These are phyloP conservation scores for Colletotrichum plurivorum DNA, from an alignment of 2,329 filamentous ascomycete genomes.

Conservation along the genomic window DNA sequence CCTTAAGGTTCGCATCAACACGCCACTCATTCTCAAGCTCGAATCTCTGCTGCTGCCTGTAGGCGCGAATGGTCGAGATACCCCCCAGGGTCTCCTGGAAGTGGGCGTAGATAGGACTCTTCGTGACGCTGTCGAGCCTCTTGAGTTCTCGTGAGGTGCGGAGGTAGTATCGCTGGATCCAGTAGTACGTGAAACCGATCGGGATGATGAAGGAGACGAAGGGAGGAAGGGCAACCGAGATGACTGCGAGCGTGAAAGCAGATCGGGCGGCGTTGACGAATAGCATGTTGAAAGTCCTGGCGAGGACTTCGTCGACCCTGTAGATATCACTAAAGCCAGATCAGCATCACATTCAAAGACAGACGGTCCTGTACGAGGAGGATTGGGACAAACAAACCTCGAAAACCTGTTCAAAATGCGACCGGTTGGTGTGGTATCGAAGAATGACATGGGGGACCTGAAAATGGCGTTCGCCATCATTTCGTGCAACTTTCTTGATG, in stretches of 20 bases:
- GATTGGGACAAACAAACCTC: constrained; percentile 67
- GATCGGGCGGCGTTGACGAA: constrained; percentile 83
- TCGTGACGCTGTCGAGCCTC: constrained; percentile 92
- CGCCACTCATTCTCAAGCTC: constrained; percentile 97
- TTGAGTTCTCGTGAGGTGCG: constrained; percentile 97
- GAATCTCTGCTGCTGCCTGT: constrained; percentile 89
- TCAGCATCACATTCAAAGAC: neutral
- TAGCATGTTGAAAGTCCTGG: constrained; percentile 97
- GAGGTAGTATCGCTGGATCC: constrained; percentile 97
- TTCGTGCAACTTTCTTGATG: constrained; percentile 95
- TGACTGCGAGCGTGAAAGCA: constrained; percentile 87
- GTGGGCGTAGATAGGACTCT: constrained; percentile 97
- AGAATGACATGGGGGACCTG: constrained; percentile 98
- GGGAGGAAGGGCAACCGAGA: constrained; percentile 83
- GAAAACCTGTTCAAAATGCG: constrained; percentile 97
- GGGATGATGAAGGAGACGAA: constrained; percentile 88
- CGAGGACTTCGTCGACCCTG: constrained; percentile 90
- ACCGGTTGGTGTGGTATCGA: constrained; percentile 97
- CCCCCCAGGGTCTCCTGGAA: constrained; percentile 98
- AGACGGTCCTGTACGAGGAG: neutral
- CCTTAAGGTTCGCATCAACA: constrained; percentile 92
- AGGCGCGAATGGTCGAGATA: constrained; percentile 95
- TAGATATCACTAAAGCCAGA: constrained; percentile 75
- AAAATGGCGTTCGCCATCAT: constrained; percentile 98
- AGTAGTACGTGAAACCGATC: constrained; percentile 85